phyloP scores from a whole-genome alignment of 371 early-diverging fungal genomes.

The Apophysomyces trapeziformis region DNA sequence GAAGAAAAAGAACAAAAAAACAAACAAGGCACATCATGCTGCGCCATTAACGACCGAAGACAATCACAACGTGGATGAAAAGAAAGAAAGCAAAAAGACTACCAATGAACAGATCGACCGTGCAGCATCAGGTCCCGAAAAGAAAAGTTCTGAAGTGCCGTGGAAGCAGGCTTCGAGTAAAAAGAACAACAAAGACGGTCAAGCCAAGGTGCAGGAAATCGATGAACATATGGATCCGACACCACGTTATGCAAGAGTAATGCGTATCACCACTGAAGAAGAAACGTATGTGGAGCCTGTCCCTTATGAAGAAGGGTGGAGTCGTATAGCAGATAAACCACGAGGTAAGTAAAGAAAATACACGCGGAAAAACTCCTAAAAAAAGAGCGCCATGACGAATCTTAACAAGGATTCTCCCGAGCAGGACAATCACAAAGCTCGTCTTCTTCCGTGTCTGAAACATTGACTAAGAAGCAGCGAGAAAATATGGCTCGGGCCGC shows the following conservation, averaged over 20 bases:
- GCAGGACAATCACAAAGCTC: neutral
- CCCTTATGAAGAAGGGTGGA: conserved; percentile 43
- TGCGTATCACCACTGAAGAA: conserved; percentile 45
- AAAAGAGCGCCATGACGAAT: no score
- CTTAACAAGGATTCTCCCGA: neutral
- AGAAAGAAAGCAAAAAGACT: conserved; percentile 28
- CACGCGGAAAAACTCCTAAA: neutral
- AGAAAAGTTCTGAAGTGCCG: neutral
- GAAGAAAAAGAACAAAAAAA: conserved; percentile 19
- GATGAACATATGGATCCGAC: conserved; percentile 53
- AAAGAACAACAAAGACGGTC: neutral
- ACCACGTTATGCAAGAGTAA: conserved; percentile 40
- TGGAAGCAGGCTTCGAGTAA: neutral
- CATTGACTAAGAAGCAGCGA: conserved; percentile 59
- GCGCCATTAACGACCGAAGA: neutral
- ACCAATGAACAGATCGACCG: conserved; percentile 13
- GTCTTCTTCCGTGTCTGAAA: conserved; percentile 15
- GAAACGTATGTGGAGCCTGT: conserved; percentile 37
- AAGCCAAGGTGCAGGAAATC: conserved; percentile 25
- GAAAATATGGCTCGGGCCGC: conserved; percentile 50
- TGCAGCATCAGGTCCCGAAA: conserved; percentile 8
- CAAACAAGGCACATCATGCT: neutral
- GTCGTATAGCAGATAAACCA: conserved; percentile 19
- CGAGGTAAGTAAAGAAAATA: conserved; percentile 20
- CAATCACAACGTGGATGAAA: neutral